A percentile compares a stretch with the other conserved stretches of the same genome.
Evolutionary conservation across 495 filamentous ascomycete species (phyloP).

Genomic region (Filosporella fistucella): DNA sequence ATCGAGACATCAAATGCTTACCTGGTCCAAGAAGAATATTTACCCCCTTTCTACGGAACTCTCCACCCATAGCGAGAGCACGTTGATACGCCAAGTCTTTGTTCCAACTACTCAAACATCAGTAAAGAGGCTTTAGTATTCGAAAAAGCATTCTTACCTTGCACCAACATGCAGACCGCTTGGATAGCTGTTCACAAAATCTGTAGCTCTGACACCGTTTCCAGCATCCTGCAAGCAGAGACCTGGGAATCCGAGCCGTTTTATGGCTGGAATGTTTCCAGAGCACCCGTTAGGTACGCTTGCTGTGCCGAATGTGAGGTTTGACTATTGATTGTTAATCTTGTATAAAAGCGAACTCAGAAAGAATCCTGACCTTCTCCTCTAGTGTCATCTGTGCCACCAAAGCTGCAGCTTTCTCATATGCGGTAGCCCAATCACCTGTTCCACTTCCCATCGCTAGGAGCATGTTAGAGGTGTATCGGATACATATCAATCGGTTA

Average conservation of each 20-base stretch:
- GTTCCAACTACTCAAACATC: constrained; percentile 39
- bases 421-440: constrained; percentile 38
- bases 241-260: constrained; percentile 53
- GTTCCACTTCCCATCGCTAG: neutral
- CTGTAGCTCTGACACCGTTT: constrained; percentile 53
- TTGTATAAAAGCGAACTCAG: constrained; percentile 38
- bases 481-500: neutral
- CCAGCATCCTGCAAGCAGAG: constrained; percentile 60
- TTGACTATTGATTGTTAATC: neutral
- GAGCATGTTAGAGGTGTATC: neutral
- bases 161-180: constrained; percentile 35
- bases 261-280: constrained; percentile 28
- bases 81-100: constrained; percentile 42
- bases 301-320: neutral
- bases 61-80: constrained; percentile 47
- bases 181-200: constrained; percentile 48
- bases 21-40: constrained; percentile 60
- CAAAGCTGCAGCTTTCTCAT: constrained; percentile 44
- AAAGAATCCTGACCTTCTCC: constrained; percentile 68
- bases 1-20: neutral
- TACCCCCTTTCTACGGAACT: constrained; percentile 59
- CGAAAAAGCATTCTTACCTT: neutral
- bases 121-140: neutral
- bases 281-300: constrained; percentile 16
- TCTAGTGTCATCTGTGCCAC: constrained; percentile 53